Conservation (phyloP, 2,329 filamentous ascomycete species). For the Knufia petricola region DNA sequence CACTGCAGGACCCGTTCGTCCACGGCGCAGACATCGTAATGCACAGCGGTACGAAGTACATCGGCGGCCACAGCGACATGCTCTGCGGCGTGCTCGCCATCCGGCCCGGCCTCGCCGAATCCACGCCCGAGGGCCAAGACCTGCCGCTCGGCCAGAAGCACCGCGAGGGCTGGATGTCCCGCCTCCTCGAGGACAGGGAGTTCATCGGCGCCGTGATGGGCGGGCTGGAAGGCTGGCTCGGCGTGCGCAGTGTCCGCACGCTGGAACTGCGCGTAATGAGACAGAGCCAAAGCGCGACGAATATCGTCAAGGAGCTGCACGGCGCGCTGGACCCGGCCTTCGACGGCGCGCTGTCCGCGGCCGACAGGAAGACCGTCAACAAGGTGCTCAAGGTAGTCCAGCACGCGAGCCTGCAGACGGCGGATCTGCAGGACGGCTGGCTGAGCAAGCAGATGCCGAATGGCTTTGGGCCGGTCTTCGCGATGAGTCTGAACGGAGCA, state of each 20-base stretch:
- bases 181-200: constrained; percentile 59
- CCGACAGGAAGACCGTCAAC: constrained; percentile 38
- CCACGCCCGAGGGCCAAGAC: background rate
- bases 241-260: constrained; percentile 74
- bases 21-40: constrained; percentile 78
- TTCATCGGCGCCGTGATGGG: constrained; percentile 78
- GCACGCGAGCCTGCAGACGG: constrained; percentile 72
- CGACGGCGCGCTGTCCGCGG: constrained; percentile 30
- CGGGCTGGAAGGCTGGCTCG: constrained; percentile 83
- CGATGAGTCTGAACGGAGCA: constrained; percentile 55
- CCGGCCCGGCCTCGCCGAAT: constrained; percentile 25
- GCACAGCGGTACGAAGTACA: constrained; percentile 93
- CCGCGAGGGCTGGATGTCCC: constrained; percentile 48
- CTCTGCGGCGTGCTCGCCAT: constrained; percentile 75
- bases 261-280: constrained; percentile 70
- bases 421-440: constrained; percentile 55
- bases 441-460: constrained; percentile 78
- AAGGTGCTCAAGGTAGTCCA: constrained; percentile 51
- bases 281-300: constrained; percentile 62
- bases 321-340: constrained; percentile 34
- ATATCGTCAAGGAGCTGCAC: constrained; percentile 63
- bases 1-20: constrained; percentile 73
- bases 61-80: constrained; percentile 91
- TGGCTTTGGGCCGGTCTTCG: constrained; percentile 83
- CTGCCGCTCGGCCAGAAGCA: background rate